A percentile compares a stretch with the other conserved stretches of the same genome.
Evolutionary conservation across 345 rosid genomes (phyloP).

Genomic region (Eucalyptus guilfoylei): DNA sequence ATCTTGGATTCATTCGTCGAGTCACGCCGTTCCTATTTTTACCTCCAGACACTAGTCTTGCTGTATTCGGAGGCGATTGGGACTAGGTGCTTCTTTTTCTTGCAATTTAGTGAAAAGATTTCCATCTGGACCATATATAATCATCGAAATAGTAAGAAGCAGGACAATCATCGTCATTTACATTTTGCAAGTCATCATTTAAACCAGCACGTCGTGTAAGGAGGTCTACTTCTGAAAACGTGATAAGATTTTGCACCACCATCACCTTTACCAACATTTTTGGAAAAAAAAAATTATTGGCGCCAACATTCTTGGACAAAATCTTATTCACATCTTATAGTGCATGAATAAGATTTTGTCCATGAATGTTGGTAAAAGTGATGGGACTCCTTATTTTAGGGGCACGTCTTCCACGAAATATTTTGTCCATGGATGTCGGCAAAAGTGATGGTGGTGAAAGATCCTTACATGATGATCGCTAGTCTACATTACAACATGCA

Average conservation of each 20-base stretch:
- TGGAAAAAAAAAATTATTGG: not conserved
- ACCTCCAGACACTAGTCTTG: not conserved
- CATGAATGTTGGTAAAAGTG: not conserved
- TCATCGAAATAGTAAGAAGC: not conserved
- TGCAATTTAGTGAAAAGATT: not conserved
- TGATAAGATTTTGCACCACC: not conserved
- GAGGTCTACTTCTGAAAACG: not conserved
- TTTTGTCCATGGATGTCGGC: not conserved
- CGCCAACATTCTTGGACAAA: not conserved
- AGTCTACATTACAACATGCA: not conserved
- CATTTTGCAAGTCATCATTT: not conserved
- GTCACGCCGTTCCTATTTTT: accelerated
- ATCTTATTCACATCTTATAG: not conserved
- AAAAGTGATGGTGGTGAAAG: not conserved
- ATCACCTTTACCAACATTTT: not conserved
- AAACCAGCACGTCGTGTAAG: not conserved
- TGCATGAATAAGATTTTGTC: not conserved
- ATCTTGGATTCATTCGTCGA: not conserved
- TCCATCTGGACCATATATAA: not conserved
- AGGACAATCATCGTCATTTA: not conserved
- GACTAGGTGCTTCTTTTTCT: not conserved
- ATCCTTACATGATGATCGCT: not conserved
- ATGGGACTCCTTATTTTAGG: not conserved
- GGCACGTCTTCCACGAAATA: not conserved
- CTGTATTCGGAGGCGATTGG: not conserved